These are phyloP conservation scores for Pyrenopolyporus hunteri DNA, from an alignment of 495 filamentous ascomycete species.

Conservation along the genomic window DNA sequence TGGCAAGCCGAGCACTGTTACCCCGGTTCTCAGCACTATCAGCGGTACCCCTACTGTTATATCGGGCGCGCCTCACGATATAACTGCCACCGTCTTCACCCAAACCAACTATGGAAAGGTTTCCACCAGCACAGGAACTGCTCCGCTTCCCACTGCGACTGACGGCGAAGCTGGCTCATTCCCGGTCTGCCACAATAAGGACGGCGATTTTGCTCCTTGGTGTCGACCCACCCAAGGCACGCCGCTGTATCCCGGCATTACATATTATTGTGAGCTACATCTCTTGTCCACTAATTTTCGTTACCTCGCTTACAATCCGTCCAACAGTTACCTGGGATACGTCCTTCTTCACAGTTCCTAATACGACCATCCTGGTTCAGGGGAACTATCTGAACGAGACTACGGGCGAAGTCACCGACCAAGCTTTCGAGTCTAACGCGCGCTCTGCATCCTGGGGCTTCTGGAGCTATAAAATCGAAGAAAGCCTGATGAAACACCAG, in stretches of 20 bases:
- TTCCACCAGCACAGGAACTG: slow-evolving; percentile 39
- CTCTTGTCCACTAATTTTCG: neutral
- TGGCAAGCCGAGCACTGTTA: slow-evolving; percentile 46
- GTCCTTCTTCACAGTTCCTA: slow-evolving; percentile 45
- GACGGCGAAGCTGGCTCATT: slow-evolving; percentile 43
- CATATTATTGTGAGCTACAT: slow-evolving; percentile 48
- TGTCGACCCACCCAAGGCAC: slow-evolving; percentile 45
- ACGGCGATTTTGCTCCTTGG: slow-evolving; percentile 48
- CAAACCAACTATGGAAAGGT: slow-evolving; percentile 40
- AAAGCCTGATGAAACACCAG: slow-evolving; percentile 37
- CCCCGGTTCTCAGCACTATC: slow-evolving; percentile 48
- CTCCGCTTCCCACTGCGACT: slow-evolving; percentile 42
- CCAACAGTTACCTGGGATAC: slow-evolving; percentile 54
- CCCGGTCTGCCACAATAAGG: slow-evolving; percentile 46
- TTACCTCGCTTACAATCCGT: neutral
- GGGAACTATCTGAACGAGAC: slow-evolving; percentile 47
- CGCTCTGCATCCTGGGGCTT: slow-evolving; percentile 48
- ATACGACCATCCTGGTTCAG: slow-evolving; percentile 44
- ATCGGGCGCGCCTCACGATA: slow-evolving; percentile 46
- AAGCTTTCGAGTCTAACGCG: slow-evolving; percentile 45
- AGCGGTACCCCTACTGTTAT: slow-evolving; percentile 47
- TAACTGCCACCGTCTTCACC: slow-evolving; percentile 51
- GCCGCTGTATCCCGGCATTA: slow-evolving; percentile 42
- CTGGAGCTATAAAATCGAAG: slow-evolving; percentile 46
- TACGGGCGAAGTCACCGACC: slow-evolving; percentile 37